Percentiles rank a stretch among this genome's conserved stretches.
These are phyloP conservation scores for Zygoascus biomembranicola DNA, from an alignment of 805 yeast species.

Conservation along the genomic window DNA sequence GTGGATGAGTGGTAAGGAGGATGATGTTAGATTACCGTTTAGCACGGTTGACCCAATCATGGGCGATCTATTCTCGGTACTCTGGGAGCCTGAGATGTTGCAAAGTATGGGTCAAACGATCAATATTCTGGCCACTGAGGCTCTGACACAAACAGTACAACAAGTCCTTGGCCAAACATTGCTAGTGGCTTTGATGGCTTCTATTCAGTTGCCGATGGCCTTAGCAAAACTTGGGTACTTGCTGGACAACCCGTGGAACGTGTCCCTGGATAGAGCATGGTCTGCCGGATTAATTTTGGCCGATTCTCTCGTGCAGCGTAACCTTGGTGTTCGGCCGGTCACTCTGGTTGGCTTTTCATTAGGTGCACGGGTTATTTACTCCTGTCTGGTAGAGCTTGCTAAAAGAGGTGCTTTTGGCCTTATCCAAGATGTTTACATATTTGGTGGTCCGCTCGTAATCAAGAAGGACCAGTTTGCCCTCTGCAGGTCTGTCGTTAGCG, in stretches of 20 bases:
- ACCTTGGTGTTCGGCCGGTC: conserved; percentile 85
- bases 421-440: conserved; percentile 76
- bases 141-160: conserved; percentile 85
- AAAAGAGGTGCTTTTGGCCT: conserved; percentile 80
- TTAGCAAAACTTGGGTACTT: conserved; percentile 81
- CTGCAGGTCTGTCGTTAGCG: conserved; percentile 82
- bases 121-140: conserved; percentile 86
- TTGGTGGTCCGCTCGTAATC: conserved; percentile 84
- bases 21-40: conserved; percentile 93
- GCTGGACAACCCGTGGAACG: conserved; percentile 96
- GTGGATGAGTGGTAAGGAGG: conserved; percentile 93
- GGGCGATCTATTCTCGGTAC: conserved; percentile 88
- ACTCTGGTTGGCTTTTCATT: conserved; percentile 89
- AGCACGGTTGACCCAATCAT: conserved; percentile 95
- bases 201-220: conserved; percentile 87
- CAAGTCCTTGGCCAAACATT: conserved; percentile 91
- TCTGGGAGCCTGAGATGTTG: conserved; percentile 98
- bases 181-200: conserved; percentile 82
- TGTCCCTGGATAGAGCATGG: conserved; percentile 95
- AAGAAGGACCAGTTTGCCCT: conserved; percentile 67
- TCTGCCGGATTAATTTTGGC: conserved; percentile 87
- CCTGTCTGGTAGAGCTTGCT: conserved; percentile 81
- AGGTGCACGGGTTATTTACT: conserved; percentile 86
- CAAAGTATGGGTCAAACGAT: conserved; percentile 95
- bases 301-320: conserved; percentile 78